phyloP scores from a whole-genome alignment of 2,329 filamentous ascomycete species.

The Drechslerella coelobrocha region DNA sequence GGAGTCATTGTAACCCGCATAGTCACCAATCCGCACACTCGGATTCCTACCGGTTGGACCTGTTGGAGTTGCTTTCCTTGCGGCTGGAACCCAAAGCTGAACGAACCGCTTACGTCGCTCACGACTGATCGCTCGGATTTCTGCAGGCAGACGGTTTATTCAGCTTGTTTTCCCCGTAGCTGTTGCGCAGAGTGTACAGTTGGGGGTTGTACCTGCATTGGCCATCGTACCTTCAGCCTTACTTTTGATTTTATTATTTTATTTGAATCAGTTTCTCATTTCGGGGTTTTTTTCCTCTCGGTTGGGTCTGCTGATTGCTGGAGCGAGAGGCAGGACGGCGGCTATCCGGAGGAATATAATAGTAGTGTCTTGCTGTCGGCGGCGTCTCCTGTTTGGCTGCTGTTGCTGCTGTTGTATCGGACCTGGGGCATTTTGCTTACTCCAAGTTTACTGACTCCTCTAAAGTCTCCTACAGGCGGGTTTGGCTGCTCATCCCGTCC shows the following conservation, averaged over 20 bases:
- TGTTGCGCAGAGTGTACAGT: too few relatives aligned
- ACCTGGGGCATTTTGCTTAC: too few relatives aligned
- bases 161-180: too few relatives aligned
- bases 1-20: too few relatives aligned
- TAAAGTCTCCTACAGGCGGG: conserved; percentile 32
- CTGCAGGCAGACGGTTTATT: too few relatives aligned
- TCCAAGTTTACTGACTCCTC: conserved; percentile 10
- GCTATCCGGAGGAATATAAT: conserved; percentile 7
- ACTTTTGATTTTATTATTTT: not conserved
- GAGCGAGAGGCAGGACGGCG: conserved; percentile 27
- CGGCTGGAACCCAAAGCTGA: conserved; percentile 27
- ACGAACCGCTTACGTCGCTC: conserved; percentile 8
- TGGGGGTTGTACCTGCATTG: conserved; percentile 28
- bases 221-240: conserved; percentile 17
- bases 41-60: conserved; percentile 18
- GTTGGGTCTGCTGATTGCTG: conserved; percentile 16
- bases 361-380: conserved; percentile 23
- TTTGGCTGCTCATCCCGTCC: conserved; percentile 32
- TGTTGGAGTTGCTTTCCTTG: conserved; percentile 26
- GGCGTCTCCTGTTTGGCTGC: too few relatives aligned
- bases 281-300: not conserved
- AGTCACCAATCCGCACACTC: too few relatives aligned
- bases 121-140: conserved; percentile 19
- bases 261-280: too few relatives aligned
- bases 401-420: too few relatives aligned